These are phyloP conservation scores for Penicillium tannophilum DNA, from an alignment of 495 filamentous ascomycete species.

Conservation along the genomic window DNA sequence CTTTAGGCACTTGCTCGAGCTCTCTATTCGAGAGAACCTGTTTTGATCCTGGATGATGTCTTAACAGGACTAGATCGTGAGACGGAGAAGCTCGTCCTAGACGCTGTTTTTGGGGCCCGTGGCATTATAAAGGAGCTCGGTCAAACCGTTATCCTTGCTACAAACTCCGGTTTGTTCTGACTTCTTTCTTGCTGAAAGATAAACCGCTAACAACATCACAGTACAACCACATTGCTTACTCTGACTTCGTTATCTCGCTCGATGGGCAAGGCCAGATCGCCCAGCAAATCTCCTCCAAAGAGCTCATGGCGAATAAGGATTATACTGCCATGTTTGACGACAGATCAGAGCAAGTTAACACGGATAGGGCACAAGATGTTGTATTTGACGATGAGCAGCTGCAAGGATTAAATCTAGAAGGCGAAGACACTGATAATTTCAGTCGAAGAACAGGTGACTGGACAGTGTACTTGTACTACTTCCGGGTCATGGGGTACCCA, in stretches of 20 bases:
- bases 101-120: constrained; percentile 27
- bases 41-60: constrained; percentile 55
- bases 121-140: constrained; percentile 26
- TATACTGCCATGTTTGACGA: constrained; percentile 9
- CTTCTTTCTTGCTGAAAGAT: neutral
- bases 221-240: constrained; percentile 24
- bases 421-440: constrained; percentile 20
- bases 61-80: constrained; percentile 56
- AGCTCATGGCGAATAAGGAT: constrained; percentile 13
- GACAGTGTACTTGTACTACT: constrained; percentile 36
- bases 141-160: constrained; percentile 32
- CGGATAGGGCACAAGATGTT: constrained; percentile 16
- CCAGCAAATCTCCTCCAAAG: constrained; percentile 19
- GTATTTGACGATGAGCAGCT: constrained; percentile 24
- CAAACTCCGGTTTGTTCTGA: constrained; percentile 7
- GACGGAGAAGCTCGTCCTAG: constrained; percentile 36
- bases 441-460: constrained; percentile 37
- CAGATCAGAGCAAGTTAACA: neutral
- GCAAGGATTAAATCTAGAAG: constrained; percentile 19
- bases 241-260: constrained; percentile 28
- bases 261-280: constrained; percentile 13
- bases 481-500: constrained; percentile 29
- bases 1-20: constrained; percentile 50
- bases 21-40: constrained; percentile 54
- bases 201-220: constrained; percentile 5